Percentiles rank a stretch among this genome's conserved stretches.
Conservation (phyloP, 2,329 filamentous ascomycete species). For the Alternaria sp. region DNA sequence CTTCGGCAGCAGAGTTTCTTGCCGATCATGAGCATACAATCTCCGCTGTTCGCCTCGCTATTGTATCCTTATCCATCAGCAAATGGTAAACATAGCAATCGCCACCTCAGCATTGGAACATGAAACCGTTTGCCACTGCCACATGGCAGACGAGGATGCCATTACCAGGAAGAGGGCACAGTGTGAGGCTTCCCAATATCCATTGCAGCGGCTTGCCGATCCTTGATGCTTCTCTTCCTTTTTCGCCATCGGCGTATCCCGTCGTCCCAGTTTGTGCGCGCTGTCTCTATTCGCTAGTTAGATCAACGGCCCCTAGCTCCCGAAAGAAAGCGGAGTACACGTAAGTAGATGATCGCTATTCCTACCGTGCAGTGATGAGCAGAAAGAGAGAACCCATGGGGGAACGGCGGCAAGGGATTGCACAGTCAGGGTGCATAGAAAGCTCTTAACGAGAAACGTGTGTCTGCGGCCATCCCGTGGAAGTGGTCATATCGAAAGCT, state of each 20-base stretch:
- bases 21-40: constrained; percentile 2
- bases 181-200: constrained; percentile 8
- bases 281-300: not conserved
- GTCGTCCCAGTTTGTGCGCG: constrained; percentile 2
- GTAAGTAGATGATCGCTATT: constrained; percentile 8
- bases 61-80: not conserved
- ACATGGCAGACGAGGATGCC: constrained; percentile 15
- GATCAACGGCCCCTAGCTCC: constrained; percentile 3
- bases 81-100: constrained; percentile 10
- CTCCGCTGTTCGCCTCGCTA: not conserved
- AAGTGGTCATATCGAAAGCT: constrained; percentile 9
- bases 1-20: not conserved
- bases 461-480: constrained; percentile 2
- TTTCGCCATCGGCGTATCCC: constrained; percentile 15
- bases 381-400: constrained; percentile 2
- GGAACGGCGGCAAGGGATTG: constrained; percentile 4
- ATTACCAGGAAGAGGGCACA: constrained; percentile 1
- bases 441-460: constrained; percentile 8
- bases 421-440: constrained; percentile 2
- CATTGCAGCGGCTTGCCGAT: constrained; percentile 14
- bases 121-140: constrained; percentile 16
- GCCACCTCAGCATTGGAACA: constrained; percentile 7
- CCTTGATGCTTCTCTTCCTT: constrained; percentile 3
- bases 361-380: constrained; percentile 3
- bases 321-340: constrained; percentile 8